Base-by-base conservation (phyloP, 2,329 filamentous ascomycete species). In the Exophiala aquamarina region DNA sequence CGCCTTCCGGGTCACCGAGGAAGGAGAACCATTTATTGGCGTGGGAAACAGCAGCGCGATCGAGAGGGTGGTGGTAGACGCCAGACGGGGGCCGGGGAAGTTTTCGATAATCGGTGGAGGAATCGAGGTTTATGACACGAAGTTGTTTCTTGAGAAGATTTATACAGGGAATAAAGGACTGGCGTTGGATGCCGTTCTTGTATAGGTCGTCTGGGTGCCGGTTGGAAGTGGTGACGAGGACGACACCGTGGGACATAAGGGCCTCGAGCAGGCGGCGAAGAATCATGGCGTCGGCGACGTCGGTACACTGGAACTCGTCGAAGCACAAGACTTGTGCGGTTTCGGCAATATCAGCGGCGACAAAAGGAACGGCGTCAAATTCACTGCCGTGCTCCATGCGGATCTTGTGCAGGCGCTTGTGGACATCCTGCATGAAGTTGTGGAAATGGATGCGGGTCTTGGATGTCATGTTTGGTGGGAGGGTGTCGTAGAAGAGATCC, bases 391-490 rank as follows among this genome's bases (percentile, higher is more conserved):
- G 82, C 60, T 84, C 73, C 79, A 93, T 86, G 73, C 95, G 96
- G 70, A 95, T 84, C 64, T 82, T 83, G 72, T 97, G 93, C 61
- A 97, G 73, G 51, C 92, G 80, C 67, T 86, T 89, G 71, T 98
- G 93, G 39, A 97, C 86, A 67, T 95, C 88, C 68, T 97, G 93
- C 93, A 98, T 98, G 74, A 98, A 98, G 67, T 95, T 95, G 74
- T 97, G 90, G 70, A 98, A 98, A 73, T 98, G 93, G 62, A 98
- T 96, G 38, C 93, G 80, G 37, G 86, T 94, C 73, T 95, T 96
- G 23, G 83, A 82, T 47, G 76, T 79, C 56, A 97, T 90, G 50
- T 86, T 85, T 13, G 74, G 66, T 0, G 93, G 93, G 17, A 97
- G 74, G 0, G 92, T 96, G 56, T 97, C 91, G 72, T 91, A 95